Evolutionary conservation across 257 asterid genomes (phyloP).

Genomic region (Ligustrum vulgare): DNA sequence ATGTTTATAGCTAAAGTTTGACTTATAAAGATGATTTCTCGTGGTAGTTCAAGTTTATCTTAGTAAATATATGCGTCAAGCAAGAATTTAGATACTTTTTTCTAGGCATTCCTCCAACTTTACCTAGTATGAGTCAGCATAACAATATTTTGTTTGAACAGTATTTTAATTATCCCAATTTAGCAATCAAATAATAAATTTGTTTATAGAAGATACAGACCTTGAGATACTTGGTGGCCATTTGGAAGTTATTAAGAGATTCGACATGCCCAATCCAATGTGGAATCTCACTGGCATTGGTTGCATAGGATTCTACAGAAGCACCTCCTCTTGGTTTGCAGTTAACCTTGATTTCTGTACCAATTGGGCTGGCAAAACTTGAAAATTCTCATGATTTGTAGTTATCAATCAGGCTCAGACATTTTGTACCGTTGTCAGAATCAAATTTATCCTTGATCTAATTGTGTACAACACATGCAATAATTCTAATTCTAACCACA

Average conservation of each 20-base stretch:
- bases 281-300: not conserved
- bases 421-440: not conserved
- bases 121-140: not conserved
- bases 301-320: not conserved
- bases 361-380: not conserved
- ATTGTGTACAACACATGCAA: not conserved
- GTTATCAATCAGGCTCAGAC: not conserved
- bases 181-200: not conserved
- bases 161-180: not conserved
- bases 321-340: not conserved
- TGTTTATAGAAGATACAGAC: not conserved
- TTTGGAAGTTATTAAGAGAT: not conserved
- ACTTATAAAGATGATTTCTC: conserved; percentile 6
- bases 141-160: not conserved
- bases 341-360: not conserved
- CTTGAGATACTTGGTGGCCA: not conserved
- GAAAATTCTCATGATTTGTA: not conserved
- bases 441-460: not conserved
- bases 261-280: not conserved
- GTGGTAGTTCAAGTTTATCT: not conserved
- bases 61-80: not conserved
- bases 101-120: not conserved
- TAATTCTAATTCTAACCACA: conserved; percentile 14
- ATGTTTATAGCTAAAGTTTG: not conserved
- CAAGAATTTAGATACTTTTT: not conserved